Conservation (phyloP, 1,284 basidiomycete species). For the Trichosporon coremiiforme region DNA sequence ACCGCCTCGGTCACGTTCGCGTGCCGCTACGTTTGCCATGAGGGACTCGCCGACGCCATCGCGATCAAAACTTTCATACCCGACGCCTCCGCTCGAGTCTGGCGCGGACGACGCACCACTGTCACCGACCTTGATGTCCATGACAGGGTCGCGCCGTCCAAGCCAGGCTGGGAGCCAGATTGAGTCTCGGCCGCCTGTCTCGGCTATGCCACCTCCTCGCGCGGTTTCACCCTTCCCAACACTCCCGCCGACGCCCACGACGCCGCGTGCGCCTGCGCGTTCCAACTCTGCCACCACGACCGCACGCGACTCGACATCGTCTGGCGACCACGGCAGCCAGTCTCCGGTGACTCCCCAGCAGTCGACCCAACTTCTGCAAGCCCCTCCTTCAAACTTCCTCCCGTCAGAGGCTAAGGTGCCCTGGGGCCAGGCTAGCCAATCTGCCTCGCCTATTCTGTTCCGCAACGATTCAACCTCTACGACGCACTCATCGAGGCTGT, state of each 20-base stretch:
- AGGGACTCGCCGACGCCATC: not conserved
- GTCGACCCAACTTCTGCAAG: slow-evolving; percentile 13
- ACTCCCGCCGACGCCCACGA: slow-evolving; percentile 8
- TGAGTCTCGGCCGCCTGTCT: not conserved
- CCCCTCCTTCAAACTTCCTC: not conserved
- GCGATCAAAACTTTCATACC: slow-evolving; percentile 9
- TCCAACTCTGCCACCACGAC: slow-evolving; percentile 7
- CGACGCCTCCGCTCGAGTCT: not conserved
- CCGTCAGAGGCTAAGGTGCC: slow-evolving; percentile 6
- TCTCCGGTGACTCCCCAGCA: slow-evolving; percentile 14
- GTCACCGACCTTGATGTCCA: slow-evolving; percentile 12
- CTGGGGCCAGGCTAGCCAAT: slow-evolving; percentile 10
- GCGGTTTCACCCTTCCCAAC: not conserved
- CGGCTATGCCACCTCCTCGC: not conserved
- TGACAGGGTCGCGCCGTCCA: slow-evolving; percentile 11
- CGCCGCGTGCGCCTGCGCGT: not conserved
- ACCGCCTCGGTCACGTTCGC: slow-evolving; percentile 12
- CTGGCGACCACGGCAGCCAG: slow-evolving; percentile 12
- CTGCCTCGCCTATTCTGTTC: slow-evolving; percentile 11
- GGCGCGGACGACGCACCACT: not conserved
- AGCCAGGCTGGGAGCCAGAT: slow-evolving; percentile 7
- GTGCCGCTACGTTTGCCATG: not conserved
- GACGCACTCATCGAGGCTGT: not conserved
- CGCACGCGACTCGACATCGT: slow-evolving; percentile 9
- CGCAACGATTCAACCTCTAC: slow-evolving; percentile 17